Evolutionary conservation across 1,284 basidiomycete genomes (phyloP).

Genomic region (Cutaneotrichosporon dermatis): DNA sequence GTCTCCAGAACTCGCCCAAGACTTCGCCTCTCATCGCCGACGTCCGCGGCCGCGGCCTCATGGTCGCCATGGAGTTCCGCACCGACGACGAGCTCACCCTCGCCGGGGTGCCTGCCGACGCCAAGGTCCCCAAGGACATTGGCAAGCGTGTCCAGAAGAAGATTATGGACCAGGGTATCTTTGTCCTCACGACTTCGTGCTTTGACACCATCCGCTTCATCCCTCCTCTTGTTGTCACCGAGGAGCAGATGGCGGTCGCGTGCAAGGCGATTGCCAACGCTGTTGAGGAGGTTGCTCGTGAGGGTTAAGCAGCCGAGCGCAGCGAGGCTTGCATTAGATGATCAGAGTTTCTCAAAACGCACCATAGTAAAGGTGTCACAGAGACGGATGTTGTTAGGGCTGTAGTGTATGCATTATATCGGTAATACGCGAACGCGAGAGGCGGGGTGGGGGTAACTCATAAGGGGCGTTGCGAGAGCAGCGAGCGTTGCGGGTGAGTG

Average conservation of each 20-base stretch:
- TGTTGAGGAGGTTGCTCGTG: constrained; percentile 60
- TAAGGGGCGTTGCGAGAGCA: too few relatives aligned
- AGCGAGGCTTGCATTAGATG: not conserved
- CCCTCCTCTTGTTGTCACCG: constrained; percentile 62
- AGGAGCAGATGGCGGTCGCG: constrained; percentile 61
- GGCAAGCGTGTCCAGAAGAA: constrained; percentile 70
- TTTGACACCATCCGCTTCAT: constrained; percentile 59
- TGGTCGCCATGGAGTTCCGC: constrained; percentile 46
- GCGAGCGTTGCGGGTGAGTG: too few relatives aligned
- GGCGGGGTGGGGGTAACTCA: too few relatives aligned
- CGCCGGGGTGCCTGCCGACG: constrained; percentile 42
- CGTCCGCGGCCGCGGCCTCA: constrained; percentile 50
- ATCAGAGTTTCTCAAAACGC: not conserved
- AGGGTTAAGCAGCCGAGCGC: constrained; percentile 45
- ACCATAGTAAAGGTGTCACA: not conserved
- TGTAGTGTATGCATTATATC: constrained; percentile 5
- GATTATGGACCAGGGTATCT: constrained; percentile 75
- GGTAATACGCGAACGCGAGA: not conserved
- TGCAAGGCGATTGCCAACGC: constrained; percentile 59
- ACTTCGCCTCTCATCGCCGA: constrained; percentile 52
- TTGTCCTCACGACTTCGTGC: constrained; percentile 56
- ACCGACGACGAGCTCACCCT: constrained; percentile 28
- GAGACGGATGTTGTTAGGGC: constrained; percentile 4
- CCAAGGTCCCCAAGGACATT: constrained; percentile 59
- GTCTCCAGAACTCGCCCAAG: constrained; percentile 44